These are phyloP conservation scores for Trichoderma gracile DNA, from an alignment of 2,329 filamentous ascomycete genomes.

Conservation along the genomic window DNA sequence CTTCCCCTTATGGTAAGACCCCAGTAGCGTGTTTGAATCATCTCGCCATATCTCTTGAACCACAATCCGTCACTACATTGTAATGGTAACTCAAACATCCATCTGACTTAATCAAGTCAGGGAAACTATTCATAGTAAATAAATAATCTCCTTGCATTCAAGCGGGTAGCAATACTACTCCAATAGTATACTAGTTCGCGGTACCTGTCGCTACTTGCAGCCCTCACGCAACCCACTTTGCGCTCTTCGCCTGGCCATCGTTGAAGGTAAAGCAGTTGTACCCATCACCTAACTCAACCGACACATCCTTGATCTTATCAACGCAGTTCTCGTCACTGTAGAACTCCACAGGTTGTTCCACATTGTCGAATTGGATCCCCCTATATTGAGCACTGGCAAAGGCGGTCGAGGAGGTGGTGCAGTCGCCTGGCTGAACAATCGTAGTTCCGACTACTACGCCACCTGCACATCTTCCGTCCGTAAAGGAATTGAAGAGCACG, in stretches of 20 bases:
- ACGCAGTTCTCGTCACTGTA: background rate
- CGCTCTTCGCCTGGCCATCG: background rate
- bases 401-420: background rate
- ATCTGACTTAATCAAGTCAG: background rate
- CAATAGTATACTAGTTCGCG: background rate
- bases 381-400: constrained; percentile 8
- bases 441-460: background rate
- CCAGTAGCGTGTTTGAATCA: too few species aligned
- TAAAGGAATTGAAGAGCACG: background rate
- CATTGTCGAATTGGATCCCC: background rate
- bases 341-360: background rate
- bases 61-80: too few species aligned
- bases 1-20: too few species aligned
- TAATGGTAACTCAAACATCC: too few species aligned
- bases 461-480: background rate
- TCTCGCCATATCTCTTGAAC: too few species aligned
- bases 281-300: background rate
- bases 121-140: background rate
- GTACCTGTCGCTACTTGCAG: background rate
- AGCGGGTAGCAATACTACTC: background rate
- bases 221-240: background rate
- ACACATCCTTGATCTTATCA: background rate
- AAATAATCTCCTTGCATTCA: background rate
- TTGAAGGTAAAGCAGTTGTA: constrained; percentile 15
- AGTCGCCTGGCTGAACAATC: background rate